Evolutionary conservation across 2,329 filamentous ascomycete species (phyloP).

Genomic region (Eurotiales sp.): DNA sequence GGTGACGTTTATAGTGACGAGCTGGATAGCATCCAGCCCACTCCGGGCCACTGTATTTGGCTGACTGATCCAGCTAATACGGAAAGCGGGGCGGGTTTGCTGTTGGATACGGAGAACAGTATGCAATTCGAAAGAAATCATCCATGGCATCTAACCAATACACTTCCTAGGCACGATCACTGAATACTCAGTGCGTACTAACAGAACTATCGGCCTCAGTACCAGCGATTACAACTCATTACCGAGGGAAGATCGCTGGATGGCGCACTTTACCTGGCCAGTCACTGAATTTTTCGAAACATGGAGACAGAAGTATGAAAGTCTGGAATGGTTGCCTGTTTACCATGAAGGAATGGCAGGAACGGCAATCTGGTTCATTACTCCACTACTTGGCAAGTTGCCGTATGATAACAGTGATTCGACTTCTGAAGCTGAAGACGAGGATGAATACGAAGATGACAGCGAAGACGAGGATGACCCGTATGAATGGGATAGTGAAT

Average conservation of each 20-base stretch:
- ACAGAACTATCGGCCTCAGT: constrained; percentile 5
- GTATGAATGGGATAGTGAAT: constrained; percentile 13
- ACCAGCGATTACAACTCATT: constrained; percentile 2
- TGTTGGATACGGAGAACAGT: constrained; percentile 10
- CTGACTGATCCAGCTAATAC: neutral
- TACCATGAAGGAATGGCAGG: neutral
- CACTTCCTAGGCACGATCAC: constrained; percentile 7
- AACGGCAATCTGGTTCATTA: constrained; percentile 4
- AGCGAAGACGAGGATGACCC: neutral
- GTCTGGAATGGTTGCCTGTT: constrained; percentile 7
- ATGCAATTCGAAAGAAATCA: too few species aligned
- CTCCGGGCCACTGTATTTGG: constrained; percentile 13
- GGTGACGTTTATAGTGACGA: constrained; percentile 7
- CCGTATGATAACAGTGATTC: too few species aligned
- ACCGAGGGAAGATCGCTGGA: constrained; percentile 11
- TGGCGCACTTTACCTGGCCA: constrained; percentile 8
- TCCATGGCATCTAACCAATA: too few species aligned
- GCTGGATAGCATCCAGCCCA: constrained; percentile 11
- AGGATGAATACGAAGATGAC: constrained; percentile 9
- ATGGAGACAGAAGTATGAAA: constrained; percentile 8
- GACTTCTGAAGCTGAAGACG: neutral
- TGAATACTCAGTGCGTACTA: constrained; percentile 6
- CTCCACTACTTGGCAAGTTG: too few species aligned
- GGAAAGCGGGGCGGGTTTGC: neutral
- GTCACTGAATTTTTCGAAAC: constrained; percentile 1